phyloP scores from a whole-genome alignment of 2,329 filamentous ascomycete species.

The Coleophoma eucalyptorum region DNA sequence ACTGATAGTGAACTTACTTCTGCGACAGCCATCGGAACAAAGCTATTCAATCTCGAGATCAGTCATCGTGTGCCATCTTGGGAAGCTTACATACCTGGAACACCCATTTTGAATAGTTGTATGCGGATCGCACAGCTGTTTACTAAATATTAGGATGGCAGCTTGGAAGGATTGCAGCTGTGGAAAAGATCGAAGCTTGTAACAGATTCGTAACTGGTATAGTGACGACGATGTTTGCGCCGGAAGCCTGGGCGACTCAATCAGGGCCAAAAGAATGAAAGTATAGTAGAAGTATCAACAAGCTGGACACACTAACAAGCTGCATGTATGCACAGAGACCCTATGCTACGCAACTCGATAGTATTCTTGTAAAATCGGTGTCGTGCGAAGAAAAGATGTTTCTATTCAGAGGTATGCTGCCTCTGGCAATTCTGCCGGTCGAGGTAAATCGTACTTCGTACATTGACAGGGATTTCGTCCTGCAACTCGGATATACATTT shows the following conservation, averaged over 20 bases:
- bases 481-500: no score
- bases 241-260: not conserved
- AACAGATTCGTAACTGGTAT: no score
- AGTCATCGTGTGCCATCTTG: not conserved
- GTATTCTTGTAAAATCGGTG: not conserved
- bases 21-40: conserved; percentile 88
- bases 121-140: no score
- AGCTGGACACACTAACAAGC: not conserved
- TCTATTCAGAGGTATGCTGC: no score
- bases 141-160: no score
- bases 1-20: conserved; percentile 95
- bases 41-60: conserved; percentile 14
- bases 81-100: conserved; percentile 18
- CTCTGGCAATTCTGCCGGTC: no score
- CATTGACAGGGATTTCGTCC: no score
- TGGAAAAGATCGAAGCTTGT: no score
- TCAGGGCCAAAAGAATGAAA: not conserved
- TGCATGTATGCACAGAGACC: not conserved
- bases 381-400: no score
- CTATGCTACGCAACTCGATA: not conserved
- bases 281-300: not conserved
- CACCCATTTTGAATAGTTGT: conserved; percentile 20
- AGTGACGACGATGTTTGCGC: no score
- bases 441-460: no score
- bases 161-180: no score